A percentile compares a stretch with the other conserved stretches of the same genome.
Conservation (phyloP, 345 rosid species). For the Arabis hirsuta region DNA sequence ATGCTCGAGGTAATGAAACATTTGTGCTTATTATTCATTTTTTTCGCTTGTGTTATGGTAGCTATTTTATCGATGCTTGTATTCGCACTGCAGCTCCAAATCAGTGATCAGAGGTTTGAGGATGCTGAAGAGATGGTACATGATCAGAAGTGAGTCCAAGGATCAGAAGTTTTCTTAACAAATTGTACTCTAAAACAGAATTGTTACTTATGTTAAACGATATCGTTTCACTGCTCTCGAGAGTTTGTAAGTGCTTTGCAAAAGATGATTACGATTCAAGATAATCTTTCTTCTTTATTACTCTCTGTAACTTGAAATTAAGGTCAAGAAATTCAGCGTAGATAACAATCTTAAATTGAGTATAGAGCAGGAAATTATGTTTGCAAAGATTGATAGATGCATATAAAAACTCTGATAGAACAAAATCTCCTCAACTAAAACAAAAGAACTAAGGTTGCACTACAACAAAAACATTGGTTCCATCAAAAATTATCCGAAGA, state of each 20-base stretch:
- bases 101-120: conserved; percentile 83
- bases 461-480: conserved; percentile 33
- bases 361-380: background rate
- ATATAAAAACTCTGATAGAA: background rate
- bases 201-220: background rate
- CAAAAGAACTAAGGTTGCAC: conserved; percentile 11
- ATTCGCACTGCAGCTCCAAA: conserved; percentile 65
- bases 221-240: background rate
- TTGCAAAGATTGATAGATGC: background rate
- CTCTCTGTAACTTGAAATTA: background rate
- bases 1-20: conserved; percentile 68
- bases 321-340: too few relatives aligned
- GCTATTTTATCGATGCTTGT: background rate
- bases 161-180: conserved; percentile 20
- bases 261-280: background rate
- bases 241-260: background rate
- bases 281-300: background rate
- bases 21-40: background rate
- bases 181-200: background rate
- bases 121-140: conserved; percentile 92
- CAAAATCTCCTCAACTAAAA: conserved; percentile 21
- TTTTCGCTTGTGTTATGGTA: background rate
- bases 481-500: background rate
- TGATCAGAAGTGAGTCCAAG: conserved; percentile 38
- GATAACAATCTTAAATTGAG: too few relatives aligned